A percentile compares a stretch with the other conserved stretches of the same genome.
phyloP scores from a whole-genome alignment of 2,329 filamentous ascomycete species.

The Nakataea oryzae region DNA sequence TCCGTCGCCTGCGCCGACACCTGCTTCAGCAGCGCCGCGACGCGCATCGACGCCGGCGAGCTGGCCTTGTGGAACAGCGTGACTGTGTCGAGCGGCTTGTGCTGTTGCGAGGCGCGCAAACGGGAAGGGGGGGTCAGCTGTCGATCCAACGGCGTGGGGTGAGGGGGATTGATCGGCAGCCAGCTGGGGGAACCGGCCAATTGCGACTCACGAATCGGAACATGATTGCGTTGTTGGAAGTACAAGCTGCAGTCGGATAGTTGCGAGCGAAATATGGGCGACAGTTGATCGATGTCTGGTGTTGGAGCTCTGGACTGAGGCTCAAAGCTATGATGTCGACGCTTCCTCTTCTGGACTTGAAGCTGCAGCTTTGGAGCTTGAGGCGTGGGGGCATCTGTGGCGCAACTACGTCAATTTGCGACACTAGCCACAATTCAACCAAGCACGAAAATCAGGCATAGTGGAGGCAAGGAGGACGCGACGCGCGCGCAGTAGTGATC shows the following conservation, averaged over 20 bases:
- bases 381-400: background rate
- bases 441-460: background rate
- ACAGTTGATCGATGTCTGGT: background rate
- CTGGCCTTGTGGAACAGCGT: conserved; percentile 90
- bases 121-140: no score
- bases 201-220: conserved; percentile 32
- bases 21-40: conserved; percentile 70
- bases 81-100: conserved; percentile 78
- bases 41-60: conserved; percentile 60
- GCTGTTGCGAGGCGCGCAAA: conserved; percentile 29
- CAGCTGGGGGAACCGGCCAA: background rate
- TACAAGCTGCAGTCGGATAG: background rate
- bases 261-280: background rate
- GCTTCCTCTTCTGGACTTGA: conserved; percentile 1
- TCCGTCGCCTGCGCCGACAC: conserved; percentile 58
- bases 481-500: no score
- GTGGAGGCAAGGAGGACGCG: no score
- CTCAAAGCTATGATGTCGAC: conserved; percentile 3
- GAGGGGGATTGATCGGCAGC: background rate
- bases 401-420: background rate
- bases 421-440: background rate
- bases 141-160: background rate
- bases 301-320: background rate
- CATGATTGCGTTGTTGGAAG: conserved; percentile 21
- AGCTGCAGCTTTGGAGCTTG: background rate